These are phyloP conservation scores for Aphanomyces stellatus DNA, from an alignment of 352 stramenopile genomes.

Conservation along the genomic window DNA sequence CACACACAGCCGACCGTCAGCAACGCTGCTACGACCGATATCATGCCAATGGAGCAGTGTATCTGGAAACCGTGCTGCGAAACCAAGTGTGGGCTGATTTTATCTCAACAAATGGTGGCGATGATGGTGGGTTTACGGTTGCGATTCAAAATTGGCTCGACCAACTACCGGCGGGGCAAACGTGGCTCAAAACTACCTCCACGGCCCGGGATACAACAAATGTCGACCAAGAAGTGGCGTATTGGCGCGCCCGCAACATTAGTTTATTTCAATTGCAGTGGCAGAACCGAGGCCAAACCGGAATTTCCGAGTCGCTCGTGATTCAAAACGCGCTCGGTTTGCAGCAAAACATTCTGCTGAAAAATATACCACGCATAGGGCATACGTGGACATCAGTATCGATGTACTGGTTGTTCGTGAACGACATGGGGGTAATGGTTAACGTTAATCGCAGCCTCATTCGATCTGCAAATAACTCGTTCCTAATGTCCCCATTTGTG, in stretches of 20 bases:
- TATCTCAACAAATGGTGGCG: not conserved
- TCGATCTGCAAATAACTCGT: not conserved
- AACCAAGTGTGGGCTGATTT: constrained; percentile 4
- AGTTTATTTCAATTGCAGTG: not conserved
- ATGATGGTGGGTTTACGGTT: not conserved
- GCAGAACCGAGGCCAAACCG: not conserved
- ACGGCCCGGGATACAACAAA: not conserved
- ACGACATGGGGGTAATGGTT: not conserved
- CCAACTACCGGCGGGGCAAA: not conserved
- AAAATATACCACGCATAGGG: not conserved
- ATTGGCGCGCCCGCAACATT: not conserved
- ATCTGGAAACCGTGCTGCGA: constrained; percentile 5
- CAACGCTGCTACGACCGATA: not conserved
- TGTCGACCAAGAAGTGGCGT: not conserved
- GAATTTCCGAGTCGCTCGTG: not conserved
- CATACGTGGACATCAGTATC: not conserved
- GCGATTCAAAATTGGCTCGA: not conserved
- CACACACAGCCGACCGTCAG: not conserved
- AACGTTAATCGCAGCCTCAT: not conserved
- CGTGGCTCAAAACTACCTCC: not conserved
- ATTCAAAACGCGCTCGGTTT: constrained; percentile 10
- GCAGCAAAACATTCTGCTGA: not conserved
- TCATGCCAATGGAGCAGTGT: not conserved
- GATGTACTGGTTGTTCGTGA: not conserved
- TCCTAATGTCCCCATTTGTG: not conserved